A percentile compares a stretch with the other conserved stretches of the same genome.
Conservation (phyloP, 345 rosid species). For the Dipteronia dyeriana region DNA sequence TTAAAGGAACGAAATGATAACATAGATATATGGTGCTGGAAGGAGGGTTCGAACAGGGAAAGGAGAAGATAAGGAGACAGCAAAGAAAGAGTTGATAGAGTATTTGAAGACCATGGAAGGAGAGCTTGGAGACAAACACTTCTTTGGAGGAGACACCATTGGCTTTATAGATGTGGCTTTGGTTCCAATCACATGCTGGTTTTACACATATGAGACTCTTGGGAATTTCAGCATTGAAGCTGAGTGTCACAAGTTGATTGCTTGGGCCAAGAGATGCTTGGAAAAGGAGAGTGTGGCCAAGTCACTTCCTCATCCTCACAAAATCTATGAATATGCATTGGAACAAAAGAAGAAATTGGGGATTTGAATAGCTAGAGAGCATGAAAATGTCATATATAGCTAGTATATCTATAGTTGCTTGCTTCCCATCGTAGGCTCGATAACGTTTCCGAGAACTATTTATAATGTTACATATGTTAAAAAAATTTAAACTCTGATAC, state of each 20-base stretch:
- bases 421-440: too few relatives aligned
- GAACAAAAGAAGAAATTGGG: not conserved
- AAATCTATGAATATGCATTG: not conserved
- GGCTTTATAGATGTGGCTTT: constrained; percentile 22
- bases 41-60: not conserved
- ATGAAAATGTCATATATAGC: too few relatives aligned
- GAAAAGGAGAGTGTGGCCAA: constrained; percentile 10
- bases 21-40: not conserved
- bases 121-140: constrained; percentile 20
- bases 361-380: not conserved
- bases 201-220: constrained; percentile 2
- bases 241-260: constrained; percentile 20
- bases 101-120: constrained; percentile 6
- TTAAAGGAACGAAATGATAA: not conserved
- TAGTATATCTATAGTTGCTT: too few relatives aligned
- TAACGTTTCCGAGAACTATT: too few relatives aligned
- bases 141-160: constrained; percentile 14
- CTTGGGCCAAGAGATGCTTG: not conserved
- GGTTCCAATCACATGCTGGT: constrained; percentile 1
- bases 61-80: constrained; percentile 18
- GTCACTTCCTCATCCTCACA: not conserved
- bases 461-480: too few relatives aligned
- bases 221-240: constrained; percentile 19
- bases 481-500: too few relatives aligned
- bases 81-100: constrained; percentile 15